Percentiles rank a stretch among this genome's conserved stretches.
These are phyloP conservation scores for Cyclostephanos tholiformis DNA, from an alignment of 108 stramenopile species.

Conservation along the genomic window DNA sequence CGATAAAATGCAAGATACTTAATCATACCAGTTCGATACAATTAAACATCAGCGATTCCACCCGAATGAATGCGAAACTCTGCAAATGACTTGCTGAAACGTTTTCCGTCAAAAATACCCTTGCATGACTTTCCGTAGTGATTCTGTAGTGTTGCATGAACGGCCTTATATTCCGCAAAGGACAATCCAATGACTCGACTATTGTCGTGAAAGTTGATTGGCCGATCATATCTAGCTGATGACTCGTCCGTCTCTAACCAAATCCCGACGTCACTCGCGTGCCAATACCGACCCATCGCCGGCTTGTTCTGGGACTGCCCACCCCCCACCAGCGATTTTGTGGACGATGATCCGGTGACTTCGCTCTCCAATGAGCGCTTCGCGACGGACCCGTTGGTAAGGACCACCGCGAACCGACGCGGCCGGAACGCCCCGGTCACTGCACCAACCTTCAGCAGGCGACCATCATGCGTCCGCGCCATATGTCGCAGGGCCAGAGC, in stretches of 20 bases:
- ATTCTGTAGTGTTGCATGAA: constrained; percentile 33
- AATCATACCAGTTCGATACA: background rate
- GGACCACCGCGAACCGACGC: constrained; percentile 41
- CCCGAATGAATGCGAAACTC: constrained; percentile 26
- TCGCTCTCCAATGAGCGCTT: constrained; percentile 22
- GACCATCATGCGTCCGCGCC: constrained; percentile 32
- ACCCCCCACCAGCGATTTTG: background rate
- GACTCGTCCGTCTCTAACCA: constrained; percentile 33
- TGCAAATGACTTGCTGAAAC: constrained; percentile 5
- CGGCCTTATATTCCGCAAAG: constrained; percentile 22
- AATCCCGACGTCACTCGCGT: constrained; percentile 41
- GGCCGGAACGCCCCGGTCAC: background rate
- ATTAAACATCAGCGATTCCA: constrained; percentile 32
- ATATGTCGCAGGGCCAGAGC: constrained; percentile 40
- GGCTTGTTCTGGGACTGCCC: constrained; percentile 16
- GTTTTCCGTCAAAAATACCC: background rate
- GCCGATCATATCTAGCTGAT: background rate
- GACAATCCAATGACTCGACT: constrained; percentile 20
- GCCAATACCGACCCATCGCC: constrained; percentile 53
- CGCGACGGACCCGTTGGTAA: constrained; percentile 41
- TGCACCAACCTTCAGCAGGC: background rate
- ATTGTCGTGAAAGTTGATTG: constrained; percentile 15
- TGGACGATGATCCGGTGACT: background rate
- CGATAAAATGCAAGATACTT: no score
- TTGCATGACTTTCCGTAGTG: constrained; percentile 48